Evolutionary conservation across 257 asterid species (phyloP).

Genomic region (Leonotis leonurus): DNA sequence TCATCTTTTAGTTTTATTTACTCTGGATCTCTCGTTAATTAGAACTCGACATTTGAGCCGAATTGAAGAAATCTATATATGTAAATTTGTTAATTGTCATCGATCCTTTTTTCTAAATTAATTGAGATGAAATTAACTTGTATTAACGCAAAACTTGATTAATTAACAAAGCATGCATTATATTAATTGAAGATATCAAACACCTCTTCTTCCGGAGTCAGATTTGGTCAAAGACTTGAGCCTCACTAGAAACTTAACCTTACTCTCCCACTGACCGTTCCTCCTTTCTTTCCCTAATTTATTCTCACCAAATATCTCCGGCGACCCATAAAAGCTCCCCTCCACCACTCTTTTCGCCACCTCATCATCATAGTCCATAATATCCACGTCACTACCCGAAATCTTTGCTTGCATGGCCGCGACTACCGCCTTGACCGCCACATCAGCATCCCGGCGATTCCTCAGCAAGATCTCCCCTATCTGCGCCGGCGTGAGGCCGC

Average conservation of each 20-base stretch:
- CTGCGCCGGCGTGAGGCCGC: conserved; percentile 45
- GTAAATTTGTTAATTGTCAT: too few relatives aligned
- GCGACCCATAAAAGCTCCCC: too few relatives aligned
- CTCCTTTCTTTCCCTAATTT: conserved; percentile 26
- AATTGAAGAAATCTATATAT: too few relatives aligned
- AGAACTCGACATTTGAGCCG: too few relatives aligned
- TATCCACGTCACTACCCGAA: conserved; percentile 30
- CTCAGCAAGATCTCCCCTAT: conserved; percentile 39
- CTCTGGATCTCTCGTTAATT: too few relatives aligned
- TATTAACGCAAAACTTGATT: too few relatives aligned
- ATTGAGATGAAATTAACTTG: too few relatives aligned
- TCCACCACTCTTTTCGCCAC: conserved; percentile 6
- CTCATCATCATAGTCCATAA: conserved; percentile 15
- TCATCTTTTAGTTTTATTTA: too few relatives aligned
- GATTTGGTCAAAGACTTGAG: conserved; percentile 37
- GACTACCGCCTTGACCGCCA: conserved; percentile 24
- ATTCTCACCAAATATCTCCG: conserved; percentile 22
- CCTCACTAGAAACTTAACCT: conserved; percentile 28
- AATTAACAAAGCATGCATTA: too few relatives aligned
- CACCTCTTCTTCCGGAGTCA: conserved; percentile 40
- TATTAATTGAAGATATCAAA: too few relatives aligned
- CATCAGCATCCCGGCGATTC: conserved; percentile 27
- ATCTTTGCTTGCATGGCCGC: conserved; percentile 39
- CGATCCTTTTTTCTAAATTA: too few relatives aligned
- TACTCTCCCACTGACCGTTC: conserved; percentile 25